Evolutionary conservation across 2,329 filamentous ascomycete species (phyloP), one percentile per base, ranked within the genome.

Genomic region (Pyrenophora seminiperda): DNA sequence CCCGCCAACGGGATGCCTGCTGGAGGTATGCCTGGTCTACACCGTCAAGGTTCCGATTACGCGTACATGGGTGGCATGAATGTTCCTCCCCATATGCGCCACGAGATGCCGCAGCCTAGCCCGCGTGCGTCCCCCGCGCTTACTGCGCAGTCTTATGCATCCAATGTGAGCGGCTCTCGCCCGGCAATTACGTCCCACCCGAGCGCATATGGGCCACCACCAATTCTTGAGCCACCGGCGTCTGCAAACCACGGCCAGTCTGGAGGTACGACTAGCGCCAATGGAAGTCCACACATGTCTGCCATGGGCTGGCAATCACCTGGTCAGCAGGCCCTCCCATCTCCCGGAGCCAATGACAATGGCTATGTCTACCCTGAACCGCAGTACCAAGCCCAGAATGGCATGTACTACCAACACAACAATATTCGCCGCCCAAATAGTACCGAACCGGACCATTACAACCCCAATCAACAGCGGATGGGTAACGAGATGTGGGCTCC

Each of bases 261-360:
- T 2, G 84, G 82, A 1, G 67, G 68, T 24, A 64, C 62, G 27
- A 63, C 54, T 52, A 96, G 90, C 68, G 87, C 83, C n/a, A 85
- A 79, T 48, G 89, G 89, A 44, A 96, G 91, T 72, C 92, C 93
- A 41, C 92, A 97, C 73, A 90, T 96, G 85, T 76, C 77, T 54
- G 85, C 82, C 53, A 82, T 90, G 55, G 89, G 90, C 46, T 97
- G 93, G 92, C 89, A 91, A 59, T 95, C 91, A 4, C 91, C 91
- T 3, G 84, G 86, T 2, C 89, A 92, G 60, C 83, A 85, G 57
- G 82, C 83, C 24, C 85, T 91, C 59, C 85, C 88, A 7, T 87
- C 88, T 7, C 88, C 91, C 36, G 83, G 81, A 36, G 84, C 83
- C 41, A 80, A 79, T 56, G 92, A 91, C 58, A 70, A 63, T 36